These are phyloP conservation scores for Fusarium xylarioides DNA, from an alignment of 2,329 filamentous ascomycete genomes.

Conservation along the genomic window DNA sequence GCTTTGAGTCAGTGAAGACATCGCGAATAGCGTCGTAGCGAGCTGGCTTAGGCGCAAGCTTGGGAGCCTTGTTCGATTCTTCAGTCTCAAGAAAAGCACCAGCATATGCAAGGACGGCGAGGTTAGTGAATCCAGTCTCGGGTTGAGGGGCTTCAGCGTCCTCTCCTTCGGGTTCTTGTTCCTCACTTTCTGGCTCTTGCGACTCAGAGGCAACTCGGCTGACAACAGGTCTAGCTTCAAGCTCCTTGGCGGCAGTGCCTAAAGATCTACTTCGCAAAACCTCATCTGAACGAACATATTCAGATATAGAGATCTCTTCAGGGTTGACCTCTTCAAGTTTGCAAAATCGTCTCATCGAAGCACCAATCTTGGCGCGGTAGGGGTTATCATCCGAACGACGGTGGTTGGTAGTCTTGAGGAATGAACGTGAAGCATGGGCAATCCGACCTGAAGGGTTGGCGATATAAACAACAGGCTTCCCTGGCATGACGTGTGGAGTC, in stretches of 20 bases:
- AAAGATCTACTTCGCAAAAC: slow-evolving; percentile 48
- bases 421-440: slow-evolving; percentile 59
- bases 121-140: slow-evolving; percentile 41
- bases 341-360: slow-evolving; percentile 51
- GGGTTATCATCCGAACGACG: slow-evolving; percentile 48
- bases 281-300: slow-evolving; percentile 47
- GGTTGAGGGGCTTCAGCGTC: slow-evolving; percentile 37
- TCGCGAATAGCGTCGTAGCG: slow-evolving; percentile 53
- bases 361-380: slow-evolving; percentile 47
- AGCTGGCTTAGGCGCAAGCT: slow-evolving; percentile 44
- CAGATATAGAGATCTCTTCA: slow-evolving; percentile 47
- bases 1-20: slow-evolving; percentile 52
- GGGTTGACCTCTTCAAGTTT: slow-evolving; percentile 46
- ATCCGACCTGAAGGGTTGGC: slow-evolving; percentile 57
- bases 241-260: slow-evolving; percentile 48
- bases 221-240: slow-evolving; percentile 43
- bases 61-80: slow-evolving; percentile 38
- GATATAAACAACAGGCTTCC: slow-evolving; percentile 60
- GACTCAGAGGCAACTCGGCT: slow-evolving; percentile 42
- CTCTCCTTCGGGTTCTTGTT: slow-evolving; percentile 34
- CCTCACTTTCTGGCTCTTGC: slow-evolving; percentile 40
- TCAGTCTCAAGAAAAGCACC: slow-evolving; percentile 46
- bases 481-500: slow-evolving; percentile 53
- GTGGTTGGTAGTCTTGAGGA: slow-evolving; percentile 48
- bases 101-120: slow-evolving; percentile 47